Conservation (phyloP, 1,284 basidiomycete species). For the Ceratobasidium sp. region DNA sequence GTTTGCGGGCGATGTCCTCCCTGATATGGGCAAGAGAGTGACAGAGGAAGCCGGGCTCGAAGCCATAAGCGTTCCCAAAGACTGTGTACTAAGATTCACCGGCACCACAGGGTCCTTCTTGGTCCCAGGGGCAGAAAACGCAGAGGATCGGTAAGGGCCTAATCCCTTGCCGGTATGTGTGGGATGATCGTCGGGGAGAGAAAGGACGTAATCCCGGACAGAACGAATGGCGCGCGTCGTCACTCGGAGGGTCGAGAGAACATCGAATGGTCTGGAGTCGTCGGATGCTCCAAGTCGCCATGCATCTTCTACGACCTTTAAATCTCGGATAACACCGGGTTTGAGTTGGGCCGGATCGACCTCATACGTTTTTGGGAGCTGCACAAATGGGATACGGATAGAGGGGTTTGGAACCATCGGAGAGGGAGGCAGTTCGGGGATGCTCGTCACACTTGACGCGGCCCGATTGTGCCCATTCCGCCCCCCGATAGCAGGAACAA, state of each 20-base stretch:
- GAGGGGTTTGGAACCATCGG: slow-evolving; percentile 57
- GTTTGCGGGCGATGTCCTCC: slow-evolving; percentile 10
- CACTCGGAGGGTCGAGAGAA: slow-evolving; percentile 70
- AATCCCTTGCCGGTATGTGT: background rate
- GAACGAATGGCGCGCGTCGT: slow-evolving; percentile 79
- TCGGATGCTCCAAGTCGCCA: slow-evolving; percentile 58
- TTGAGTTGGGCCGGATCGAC: slow-evolving; percentile 73
- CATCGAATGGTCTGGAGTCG: slow-evolving; percentile 53
- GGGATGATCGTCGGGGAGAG: slow-evolving; percentile 69
- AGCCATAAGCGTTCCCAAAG: background rate
- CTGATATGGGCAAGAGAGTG: background rate
- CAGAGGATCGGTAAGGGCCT: slow-evolving; percentile 9
- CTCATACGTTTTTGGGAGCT: slow-evolving; percentile 66
- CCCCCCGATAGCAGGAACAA: slow-evolving; percentile 73
- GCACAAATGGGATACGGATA: slow-evolving; percentile 50
- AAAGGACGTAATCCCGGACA: slow-evolving; percentile 79
- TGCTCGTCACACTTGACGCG: slow-evolving; percentile 49
- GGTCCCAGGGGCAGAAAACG: slow-evolving; percentile 17
- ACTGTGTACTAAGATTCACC: background rate
- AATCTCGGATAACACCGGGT: slow-evolving; percentile 72
- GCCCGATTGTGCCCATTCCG: slow-evolving; percentile 50
- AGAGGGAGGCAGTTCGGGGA: slow-evolving; percentile 72
- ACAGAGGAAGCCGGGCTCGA: background rate
- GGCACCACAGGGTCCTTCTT: background rate
- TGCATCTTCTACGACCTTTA: slow-evolving; percentile 61